Conservation (phyloP, 169 alveolate species). For the Eimeria acervulina region DNA sequence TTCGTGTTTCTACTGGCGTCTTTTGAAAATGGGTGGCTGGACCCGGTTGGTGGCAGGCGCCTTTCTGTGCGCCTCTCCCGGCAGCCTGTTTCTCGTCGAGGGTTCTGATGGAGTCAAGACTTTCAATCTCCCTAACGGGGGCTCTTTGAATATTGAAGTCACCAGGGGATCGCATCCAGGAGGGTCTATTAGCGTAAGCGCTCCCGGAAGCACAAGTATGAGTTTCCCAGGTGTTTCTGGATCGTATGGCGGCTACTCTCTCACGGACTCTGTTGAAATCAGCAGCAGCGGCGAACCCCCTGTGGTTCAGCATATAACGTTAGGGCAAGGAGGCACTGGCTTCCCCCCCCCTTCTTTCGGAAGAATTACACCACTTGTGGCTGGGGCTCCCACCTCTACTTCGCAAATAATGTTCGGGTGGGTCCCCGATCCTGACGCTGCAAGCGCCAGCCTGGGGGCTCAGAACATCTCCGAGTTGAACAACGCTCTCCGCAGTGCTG, state of each 20-base stretch:
- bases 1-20: not conserved
- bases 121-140: not conserved
- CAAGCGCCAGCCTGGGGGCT: not conserved
- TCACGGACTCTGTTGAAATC: not conserved
- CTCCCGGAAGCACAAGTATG: too few species aligned
- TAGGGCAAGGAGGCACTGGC: too few species aligned
- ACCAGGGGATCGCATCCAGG: too few species aligned
- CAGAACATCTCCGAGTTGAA: not conserved
- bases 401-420: slow-evolving; percentile 13
- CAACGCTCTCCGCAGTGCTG: not conserved
- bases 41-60: slow-evolving; percentile 1
- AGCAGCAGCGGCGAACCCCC: too few species aligned
- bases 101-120: not conserved
- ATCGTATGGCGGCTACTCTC: not conserved
- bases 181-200: too few species aligned
- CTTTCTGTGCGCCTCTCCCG: not conserved
- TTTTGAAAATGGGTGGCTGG: not conserved
- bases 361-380: too few species aligned
- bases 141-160: not conserved
- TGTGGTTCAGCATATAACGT: not conserved
- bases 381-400: not conserved
- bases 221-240: not conserved
- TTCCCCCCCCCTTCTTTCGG: too few species aligned
- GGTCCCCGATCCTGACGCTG: slow-evolving; percentile 4
- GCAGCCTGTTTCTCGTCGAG: not conserved